These are phyloP conservation scores for Pseudozyma sp. DNA, from an alignment of 1,284 basidiomycete species.

Conservation along the genomic window DNA sequence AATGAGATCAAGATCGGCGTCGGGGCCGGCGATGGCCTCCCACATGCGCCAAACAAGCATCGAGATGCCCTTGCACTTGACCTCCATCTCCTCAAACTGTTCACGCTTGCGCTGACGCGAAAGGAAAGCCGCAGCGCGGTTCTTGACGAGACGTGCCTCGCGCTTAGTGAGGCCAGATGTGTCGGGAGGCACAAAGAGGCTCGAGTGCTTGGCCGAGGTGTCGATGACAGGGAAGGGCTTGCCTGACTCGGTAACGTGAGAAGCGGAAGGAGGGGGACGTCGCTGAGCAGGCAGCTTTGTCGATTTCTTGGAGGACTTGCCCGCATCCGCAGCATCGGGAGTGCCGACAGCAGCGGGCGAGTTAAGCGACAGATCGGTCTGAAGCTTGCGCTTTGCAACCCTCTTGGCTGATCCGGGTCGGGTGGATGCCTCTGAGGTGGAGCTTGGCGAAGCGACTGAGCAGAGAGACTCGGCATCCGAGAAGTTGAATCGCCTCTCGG, in stretches of 20 bases:
- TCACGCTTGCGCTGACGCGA: conserved; percentile 89
- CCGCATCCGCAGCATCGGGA: conserved; percentile 2
- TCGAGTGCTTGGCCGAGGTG: conserved; percentile 67
- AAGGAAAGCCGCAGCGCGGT: conserved; percentile 88
- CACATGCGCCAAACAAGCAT: conserved; percentile 64
- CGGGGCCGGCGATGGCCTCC: conserved; percentile 54
- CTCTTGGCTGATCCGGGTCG: conserved; percentile 25
- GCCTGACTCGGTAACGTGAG: conserved; percentile 65
- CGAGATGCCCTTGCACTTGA: conserved; percentile 73
- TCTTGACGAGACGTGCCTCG: conserved; percentile 89
- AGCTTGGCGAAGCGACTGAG: conserved; percentile 35
- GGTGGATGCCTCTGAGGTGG: conserved; percentile 29
- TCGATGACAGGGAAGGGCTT: conserved; percentile 68
- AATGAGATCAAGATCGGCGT: conserved; percentile 34
- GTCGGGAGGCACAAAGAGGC: conserved; percentile 81
- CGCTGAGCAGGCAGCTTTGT: conserved; percentile 27
- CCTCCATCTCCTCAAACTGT: conserved; percentile 89
- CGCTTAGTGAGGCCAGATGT: conserved; percentile 87
- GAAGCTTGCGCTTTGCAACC: conserved; percentile 36
- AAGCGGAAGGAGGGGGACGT: conserved; percentile 63
- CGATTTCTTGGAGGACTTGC: conserved; percentile 26
- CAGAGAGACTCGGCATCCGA: conserved; percentile 36
- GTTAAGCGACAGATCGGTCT: conserved; percentile 21
- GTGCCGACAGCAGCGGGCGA: conserved; percentile 10
- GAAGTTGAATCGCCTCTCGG: conserved; percentile 34